Evolutionary conservation across 306 rosid species (phyloP).

Genomic region (Cucurbita ficifolia): DNA sequence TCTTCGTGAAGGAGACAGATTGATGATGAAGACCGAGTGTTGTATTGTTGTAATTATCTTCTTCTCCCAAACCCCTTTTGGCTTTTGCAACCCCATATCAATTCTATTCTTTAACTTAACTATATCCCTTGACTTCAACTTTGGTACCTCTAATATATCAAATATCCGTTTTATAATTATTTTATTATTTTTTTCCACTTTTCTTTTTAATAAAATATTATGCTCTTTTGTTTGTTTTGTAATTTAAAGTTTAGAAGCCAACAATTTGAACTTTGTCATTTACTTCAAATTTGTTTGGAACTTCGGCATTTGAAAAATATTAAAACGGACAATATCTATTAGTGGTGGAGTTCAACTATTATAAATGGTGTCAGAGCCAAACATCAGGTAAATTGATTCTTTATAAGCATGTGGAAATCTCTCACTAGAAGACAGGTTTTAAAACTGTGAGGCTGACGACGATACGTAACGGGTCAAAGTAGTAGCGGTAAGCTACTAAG

Average conservation of each 20-base stretch:
- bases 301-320: no score
- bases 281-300: not conserved
- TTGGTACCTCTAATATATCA: not conserved
- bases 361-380: no score
- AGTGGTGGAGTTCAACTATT: no score
- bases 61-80: not conserved
- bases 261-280: not conserved
- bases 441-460: no score
- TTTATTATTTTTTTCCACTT: not conserved
- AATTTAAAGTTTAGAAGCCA: not conserved
- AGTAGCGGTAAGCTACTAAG: no score
- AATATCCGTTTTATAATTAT: not conserved
- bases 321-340: no score
- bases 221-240: not conserved
- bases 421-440: no score
- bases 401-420: no score
- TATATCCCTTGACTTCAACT: not conserved
- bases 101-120: not conserved
- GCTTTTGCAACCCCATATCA: not conserved
- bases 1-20: not conserved
- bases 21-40: not conserved
- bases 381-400: no score
- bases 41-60: slow-evolving; percentile 4
- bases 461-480: no score
- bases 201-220: not conserved